Base-by-base conservation (phyloP, 208 protist species). In the Trypanosoma cruzi region DNA sequence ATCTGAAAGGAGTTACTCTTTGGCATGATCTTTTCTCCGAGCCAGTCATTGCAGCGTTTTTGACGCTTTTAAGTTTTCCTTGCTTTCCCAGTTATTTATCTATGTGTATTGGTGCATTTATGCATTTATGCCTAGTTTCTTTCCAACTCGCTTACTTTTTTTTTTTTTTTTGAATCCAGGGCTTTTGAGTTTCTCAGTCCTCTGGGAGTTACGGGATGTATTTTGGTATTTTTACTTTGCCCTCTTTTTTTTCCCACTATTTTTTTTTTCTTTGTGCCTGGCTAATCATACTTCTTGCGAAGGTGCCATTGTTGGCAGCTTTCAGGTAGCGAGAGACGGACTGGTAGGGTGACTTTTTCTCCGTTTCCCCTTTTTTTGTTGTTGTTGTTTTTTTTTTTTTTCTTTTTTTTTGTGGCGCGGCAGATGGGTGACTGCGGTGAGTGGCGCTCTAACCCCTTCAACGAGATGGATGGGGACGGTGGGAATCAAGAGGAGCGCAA, bases 131-230 rank as follows among this genome's bases (percentile, higher is more conserved):
- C 11, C 4, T 50, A 22, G 11, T 50, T 6, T n/a, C 20, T 24
- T 50, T 4, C 37, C 13, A 5, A 44, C 37, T 44, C 37, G 37
- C 37, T 44, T 44, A 16, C 37, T 13, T 44, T 44, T 5, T 13
- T 61, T 57, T 5, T 60, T 60, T 29, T 24, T 46, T 57, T 16
- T 68, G 40, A 50, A 58, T 67, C 0, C 57, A 2, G 20, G 11
- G 40, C 36, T 40, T 28, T 4, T 54, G 10, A 46, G n/a, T 68
- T 32, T 58, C 42, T 4, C 18, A 44, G 37, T 44, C 37, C 37
- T 44, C 37, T 44, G 13, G n/a, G n/a, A n/a, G n/a, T n/a, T n/a
- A n/a, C n/a, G n/a, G n/a, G n/a, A n/a, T n/a, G n/a, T n/a, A n/a
- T n/a, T n/a, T n/a, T n/a, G n/a, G n/a, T n/a, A n/a, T n/a, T n/a